These are phyloP conservation scores for Rhazya stricta DNA, from an alignment of 257 asterid species.

Conservation along the genomic window DNA sequence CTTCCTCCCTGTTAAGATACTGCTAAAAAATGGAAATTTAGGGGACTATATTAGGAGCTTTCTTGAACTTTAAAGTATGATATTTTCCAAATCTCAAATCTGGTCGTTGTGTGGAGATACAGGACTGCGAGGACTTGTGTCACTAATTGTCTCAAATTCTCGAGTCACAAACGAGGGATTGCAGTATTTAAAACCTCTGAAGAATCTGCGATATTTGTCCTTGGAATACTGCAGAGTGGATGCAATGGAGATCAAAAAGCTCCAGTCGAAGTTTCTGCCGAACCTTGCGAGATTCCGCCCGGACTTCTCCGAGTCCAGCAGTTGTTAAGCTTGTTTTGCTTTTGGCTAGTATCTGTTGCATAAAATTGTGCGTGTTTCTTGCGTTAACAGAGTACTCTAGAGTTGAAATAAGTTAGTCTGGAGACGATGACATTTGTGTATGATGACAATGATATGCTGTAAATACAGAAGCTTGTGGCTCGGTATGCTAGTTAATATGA, in stretches of 20 bases:
- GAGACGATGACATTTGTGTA: too few relatives aligned
- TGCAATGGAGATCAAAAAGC: conserved; percentile 66
- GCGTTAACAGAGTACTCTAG: too few relatives aligned
- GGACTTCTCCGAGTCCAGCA: conserved; percentile 16
- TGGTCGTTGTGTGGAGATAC: conserved; percentile 16
- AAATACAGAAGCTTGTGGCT: too few relatives aligned
- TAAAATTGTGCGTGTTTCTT: too few relatives aligned
- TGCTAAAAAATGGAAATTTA: too few relatives aligned
- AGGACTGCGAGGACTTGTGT: conserved; percentile 72
- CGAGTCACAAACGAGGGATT: conserved; percentile 66
- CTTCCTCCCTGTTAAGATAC: too few relatives aligned
- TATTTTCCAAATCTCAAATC: neutral
- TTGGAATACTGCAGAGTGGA: conserved; percentile 84
- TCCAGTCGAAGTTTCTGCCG: conserved; percentile 60
- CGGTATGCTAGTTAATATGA: too few relatives aligned
- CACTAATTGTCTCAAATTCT: conserved; percentile 74
- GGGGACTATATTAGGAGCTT: neutral
- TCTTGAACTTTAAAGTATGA: neutral
- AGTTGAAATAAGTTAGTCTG: too few relatives aligned
- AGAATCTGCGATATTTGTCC: conserved; percentile 60
- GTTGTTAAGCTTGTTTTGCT: neutral
- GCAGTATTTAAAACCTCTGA: conserved; percentile 62
- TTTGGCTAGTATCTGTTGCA: too few relatives aligned
- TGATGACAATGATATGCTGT: too few relatives aligned
- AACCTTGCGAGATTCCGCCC: conserved; percentile 79